Conservation (phyloP, 2,329 filamentous ascomycete species). For the Penicillium nordicum region DNA sequence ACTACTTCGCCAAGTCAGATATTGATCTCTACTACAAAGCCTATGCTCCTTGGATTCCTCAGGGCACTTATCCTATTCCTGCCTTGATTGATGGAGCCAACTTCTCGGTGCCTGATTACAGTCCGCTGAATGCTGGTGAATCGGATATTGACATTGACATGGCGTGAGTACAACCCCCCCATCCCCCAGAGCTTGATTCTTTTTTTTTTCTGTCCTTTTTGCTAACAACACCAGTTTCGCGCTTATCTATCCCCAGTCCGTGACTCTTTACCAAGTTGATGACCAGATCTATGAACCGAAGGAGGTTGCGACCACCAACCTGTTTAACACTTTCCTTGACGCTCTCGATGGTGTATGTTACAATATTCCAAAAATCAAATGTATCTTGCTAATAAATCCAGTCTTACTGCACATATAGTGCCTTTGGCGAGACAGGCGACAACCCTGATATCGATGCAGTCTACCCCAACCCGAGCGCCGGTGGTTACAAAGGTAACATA, state of each 20-base stretch:
- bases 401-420: constrained; percentile 53
- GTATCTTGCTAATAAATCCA: constrained; percentile 7
- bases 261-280: constrained; percentile 52
- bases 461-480: constrained; percentile 49
- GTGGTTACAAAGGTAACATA: constrained; percentile 48
- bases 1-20: constrained; percentile 52
- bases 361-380: too few species aligned
- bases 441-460: constrained; percentile 48
- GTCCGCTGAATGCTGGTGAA: constrained; percentile 42
- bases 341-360: constrained; percentile 47
- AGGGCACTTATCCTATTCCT: constrained; percentile 45
- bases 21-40: constrained; percentile 49
- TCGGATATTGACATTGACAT: constrained; percentile 56
- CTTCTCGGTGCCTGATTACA: constrained; percentile 35
- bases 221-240: constrained; percentile 30
- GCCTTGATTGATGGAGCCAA: constrained; percentile 50
- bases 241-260: constrained; percentile 52
- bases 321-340: constrained; percentile 51
- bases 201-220: background rate
- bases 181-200: too few species aligned
- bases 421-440: constrained; percentile 51
- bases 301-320: constrained; percentile 27
- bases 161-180: constrained; percentile 35
- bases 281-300: constrained; percentile 44
- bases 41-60: constrained; percentile 42